Conservation (phyloP, 257 asterid species). For the Solanum dulcamara region DNA sequence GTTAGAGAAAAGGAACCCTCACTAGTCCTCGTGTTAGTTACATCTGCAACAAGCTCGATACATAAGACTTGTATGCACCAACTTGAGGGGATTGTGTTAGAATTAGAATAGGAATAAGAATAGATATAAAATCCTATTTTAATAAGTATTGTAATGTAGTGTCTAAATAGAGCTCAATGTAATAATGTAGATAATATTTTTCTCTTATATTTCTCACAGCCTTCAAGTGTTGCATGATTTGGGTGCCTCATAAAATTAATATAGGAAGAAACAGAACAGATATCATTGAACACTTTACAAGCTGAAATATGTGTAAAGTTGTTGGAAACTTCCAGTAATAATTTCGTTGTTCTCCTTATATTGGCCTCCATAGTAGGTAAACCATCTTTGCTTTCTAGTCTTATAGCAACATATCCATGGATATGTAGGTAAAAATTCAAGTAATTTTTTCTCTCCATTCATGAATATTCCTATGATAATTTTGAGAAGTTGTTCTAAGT, state of each 20-base stretch:
- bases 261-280: background rate
- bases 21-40: background rate
- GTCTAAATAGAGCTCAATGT: background rate
- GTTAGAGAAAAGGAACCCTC: background rate
- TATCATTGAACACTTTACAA: background rate
- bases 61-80: background rate
- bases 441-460: background rate
- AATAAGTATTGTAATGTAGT: background rate
- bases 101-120: background rate
- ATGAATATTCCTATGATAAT: background rate
- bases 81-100: background rate
- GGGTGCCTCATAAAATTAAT: background rate
- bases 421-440: background rate
- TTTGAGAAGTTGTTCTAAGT: background rate
- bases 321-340: background rate
- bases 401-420: background rate
- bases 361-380: background rate
- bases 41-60: background rate
- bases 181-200: background rate
- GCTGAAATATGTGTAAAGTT: background rate
- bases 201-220: background rate
- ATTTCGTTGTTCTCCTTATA: background rate
- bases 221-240: background rate
- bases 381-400: background rate
- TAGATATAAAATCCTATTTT: background rate